A percentile compares a stretch with the other conserved stretches of the same genome.
These are phyloP conservation scores for Acacia confusa DNA, from an alignment of 306 rosid species.

Conservation along the genomic window DNA sequence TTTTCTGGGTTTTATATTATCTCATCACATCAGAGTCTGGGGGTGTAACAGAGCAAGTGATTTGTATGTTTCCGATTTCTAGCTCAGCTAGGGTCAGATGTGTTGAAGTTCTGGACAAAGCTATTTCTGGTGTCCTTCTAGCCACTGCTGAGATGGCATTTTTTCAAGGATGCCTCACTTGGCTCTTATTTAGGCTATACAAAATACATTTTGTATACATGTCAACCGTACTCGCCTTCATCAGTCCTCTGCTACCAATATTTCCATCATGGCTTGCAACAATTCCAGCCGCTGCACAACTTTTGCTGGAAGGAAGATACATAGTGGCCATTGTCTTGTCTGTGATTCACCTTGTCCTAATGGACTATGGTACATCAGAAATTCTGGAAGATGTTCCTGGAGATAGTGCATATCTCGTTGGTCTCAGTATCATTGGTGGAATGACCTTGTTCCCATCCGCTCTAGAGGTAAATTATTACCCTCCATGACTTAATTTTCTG, in stretches of 20 bases:
- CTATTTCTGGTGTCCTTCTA: slow-evolving; percentile 85
- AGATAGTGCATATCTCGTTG: slow-evolving; percentile 84
- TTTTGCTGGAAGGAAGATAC: slow-evolving; percentile 81
- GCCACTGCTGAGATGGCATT: slow-evolving; percentile 88
- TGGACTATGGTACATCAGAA: slow-evolving; percentile 78
- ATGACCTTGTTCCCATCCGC: slow-evolving; percentile 94
- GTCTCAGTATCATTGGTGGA: slow-evolving; percentile 96
- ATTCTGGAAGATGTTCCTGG: slow-evolving; percentile 92
- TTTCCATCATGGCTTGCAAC: slow-evolving; percentile 83
- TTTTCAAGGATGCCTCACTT: slow-evolving; percentile 88
- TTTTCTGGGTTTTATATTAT: slow-evolving; percentile 87
- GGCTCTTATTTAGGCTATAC: slow-evolving; percentile 82
- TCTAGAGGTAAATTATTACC: slow-evolving; percentile 60
- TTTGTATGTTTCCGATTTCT: slow-evolving; percentile 82
- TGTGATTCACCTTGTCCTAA: slow-evolving; percentile 67
- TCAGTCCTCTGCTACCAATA: slow-evolving; percentile 79
- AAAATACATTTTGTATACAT: slow-evolving; percentile 85
- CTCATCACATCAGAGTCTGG: slow-evolving; percentile 95
- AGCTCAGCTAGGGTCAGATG: slow-evolving; percentile 64
- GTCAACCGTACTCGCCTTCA: slow-evolving; percentile 82
- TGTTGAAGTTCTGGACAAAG: slow-evolving; percentile 92
- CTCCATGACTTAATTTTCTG: slow-evolving; percentile 16
- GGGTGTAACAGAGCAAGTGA: slow-evolving; percentile 91
- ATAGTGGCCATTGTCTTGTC: slow-evolving; percentile 58
- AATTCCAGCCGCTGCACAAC: slow-evolving; percentile 81